These are phyloP conservation scores for Monilinia fructigena DNA, from an alignment of 2,329 filamentous ascomycete species.

Conservation along the genomic window DNA sequence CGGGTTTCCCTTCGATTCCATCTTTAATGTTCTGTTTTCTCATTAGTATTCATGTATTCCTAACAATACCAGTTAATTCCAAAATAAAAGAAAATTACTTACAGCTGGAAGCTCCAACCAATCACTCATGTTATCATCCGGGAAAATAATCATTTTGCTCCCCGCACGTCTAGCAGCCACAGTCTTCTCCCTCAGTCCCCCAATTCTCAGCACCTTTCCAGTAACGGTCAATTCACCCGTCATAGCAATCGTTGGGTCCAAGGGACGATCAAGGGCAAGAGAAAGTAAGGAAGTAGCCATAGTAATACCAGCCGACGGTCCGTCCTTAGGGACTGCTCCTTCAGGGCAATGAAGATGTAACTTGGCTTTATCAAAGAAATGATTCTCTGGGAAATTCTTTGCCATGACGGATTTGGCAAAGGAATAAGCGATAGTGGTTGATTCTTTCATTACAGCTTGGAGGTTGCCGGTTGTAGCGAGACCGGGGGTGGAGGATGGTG, in stretches of 20 bases:
- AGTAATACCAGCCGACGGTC: conserved; percentile 88
- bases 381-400: conserved; percentile 80
- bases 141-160: conserved; percentile 91
- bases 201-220: conserved; percentile 93
- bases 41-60: conserved; percentile 27
- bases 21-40: conserved; percentile 87
- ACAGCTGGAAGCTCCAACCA: conserved; percentile 97
- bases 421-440: conserved; percentile 89
- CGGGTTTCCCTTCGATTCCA: conserved; percentile 86
- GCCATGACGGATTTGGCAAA: conserved; percentile 90
- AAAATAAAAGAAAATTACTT: conserved; percentile 44
- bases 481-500: conserved; percentile 69
- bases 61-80: no score
- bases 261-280: conserved; percentile 72
- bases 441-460: conserved; percentile 98
- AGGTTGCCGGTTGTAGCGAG: conserved; percentile 93
- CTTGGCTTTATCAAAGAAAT: conserved; percentile 93
- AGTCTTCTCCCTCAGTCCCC: conserved; percentile 93
- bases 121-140: conserved; percentile 90
- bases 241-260: conserved; percentile 91
- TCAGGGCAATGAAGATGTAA: conserved; percentile 96
- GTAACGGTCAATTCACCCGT: conserved; percentile 96
- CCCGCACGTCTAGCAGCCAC: conserved; percentile 91
- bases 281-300: conserved; percentile 95
- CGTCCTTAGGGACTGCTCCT: conserved; percentile 93